Evolutionary conservation across 2,329 filamentous ascomycete genomes (phyloP).

Genomic region (Trichoderma harzianum): DNA sequence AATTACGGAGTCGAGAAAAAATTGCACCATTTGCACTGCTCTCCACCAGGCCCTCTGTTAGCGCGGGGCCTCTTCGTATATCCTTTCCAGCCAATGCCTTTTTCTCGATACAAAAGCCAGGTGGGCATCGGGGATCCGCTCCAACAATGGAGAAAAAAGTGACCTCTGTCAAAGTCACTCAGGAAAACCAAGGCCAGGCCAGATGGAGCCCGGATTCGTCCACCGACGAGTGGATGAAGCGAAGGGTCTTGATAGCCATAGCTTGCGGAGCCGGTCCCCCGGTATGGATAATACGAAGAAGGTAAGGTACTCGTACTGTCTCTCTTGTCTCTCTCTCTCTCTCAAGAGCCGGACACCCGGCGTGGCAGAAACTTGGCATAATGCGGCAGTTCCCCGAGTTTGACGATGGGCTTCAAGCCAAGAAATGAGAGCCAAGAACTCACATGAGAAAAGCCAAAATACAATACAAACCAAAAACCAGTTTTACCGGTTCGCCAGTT

Average conservation of each 20-base stretch:
- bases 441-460: not conserved
- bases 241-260: not conserved
- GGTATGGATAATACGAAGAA: not conserved
- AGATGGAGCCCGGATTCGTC: not conserved
- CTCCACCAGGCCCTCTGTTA: constrained; percentile 1
- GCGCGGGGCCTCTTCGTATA: constrained; percentile 3
- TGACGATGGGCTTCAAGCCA: not conserved
- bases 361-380: not conserved
- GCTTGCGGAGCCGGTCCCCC: not conserved
- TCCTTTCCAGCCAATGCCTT: not conserved
- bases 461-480: not conserved
- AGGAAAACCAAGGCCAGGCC: not conserved
- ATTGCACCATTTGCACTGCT: not conserved
- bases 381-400: not conserved
- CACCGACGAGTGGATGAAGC: constrained; percentile 5
- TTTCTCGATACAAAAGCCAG: not conserved
- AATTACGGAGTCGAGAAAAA: constrained; percentile 1
- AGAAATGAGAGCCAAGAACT: not conserved
- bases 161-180: not conserved
- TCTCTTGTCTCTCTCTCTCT: not conserved
- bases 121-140: not conserved
- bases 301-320: not conserved
- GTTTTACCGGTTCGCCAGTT: not conserved
- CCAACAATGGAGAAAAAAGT: not conserved
- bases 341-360: not conserved